These are phyloP conservation scores for Pyrenula massariospora DNA, from an alignment of 495 filamentous ascomycete species.

Conservation along the genomic window DNA sequence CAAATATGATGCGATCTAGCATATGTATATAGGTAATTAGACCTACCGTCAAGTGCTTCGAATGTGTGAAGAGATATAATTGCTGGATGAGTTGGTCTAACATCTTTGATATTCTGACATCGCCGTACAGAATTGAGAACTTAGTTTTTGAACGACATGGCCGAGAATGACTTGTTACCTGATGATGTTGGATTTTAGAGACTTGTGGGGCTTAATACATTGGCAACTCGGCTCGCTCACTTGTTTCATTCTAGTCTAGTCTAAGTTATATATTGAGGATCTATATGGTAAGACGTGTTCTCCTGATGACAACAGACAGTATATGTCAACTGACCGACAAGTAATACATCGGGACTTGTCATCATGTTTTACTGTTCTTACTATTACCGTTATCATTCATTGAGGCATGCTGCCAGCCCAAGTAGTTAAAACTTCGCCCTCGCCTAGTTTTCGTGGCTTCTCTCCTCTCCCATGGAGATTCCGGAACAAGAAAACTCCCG, in stretches of 20 bases:
- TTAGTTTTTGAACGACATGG: not conserved
- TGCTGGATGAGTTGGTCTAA: not conserved
- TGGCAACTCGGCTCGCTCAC: not conserved
- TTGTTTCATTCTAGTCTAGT: no score
- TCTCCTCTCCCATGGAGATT: not conserved
- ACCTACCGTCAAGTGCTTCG: no score
- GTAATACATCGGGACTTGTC: no score
- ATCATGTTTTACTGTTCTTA: no score
- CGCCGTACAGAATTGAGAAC: not conserved
- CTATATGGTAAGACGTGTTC: no score
- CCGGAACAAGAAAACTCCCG: not conserved
- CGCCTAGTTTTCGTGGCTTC: not conserved
- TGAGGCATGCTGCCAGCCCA: not conserved
- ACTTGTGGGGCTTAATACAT: not conserved
- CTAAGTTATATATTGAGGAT: no score
- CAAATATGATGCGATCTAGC: no score
- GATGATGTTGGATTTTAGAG: not conserved
- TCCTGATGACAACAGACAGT: no score
- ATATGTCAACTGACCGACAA: no score
- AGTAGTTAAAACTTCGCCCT: not conserved
- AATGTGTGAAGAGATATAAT: not conserved
- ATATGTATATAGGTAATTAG: no score
- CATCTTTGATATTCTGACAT: not conserved
- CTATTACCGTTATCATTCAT: not conserved
- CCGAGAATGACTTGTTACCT: not conserved